Conservation (phyloP, 2,329 filamentous ascomycete species). For the Colletotrichum cereale region DNA sequence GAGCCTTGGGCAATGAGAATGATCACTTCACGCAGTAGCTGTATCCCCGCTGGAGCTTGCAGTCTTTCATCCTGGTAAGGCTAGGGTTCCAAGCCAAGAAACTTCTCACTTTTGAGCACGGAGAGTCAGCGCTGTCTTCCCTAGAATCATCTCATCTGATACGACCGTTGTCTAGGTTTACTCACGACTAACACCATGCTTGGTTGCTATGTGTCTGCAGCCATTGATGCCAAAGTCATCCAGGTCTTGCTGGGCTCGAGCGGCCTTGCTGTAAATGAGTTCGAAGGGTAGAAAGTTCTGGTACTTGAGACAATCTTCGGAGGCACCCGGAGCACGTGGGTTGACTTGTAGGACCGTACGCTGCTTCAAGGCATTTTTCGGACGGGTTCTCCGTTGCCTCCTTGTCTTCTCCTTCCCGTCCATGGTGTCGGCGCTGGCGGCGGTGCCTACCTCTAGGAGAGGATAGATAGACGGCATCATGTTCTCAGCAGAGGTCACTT, state of each 20-base stretch:
- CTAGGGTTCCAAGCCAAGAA: neutral
- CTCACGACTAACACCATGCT: slow-evolving; percentile 1
- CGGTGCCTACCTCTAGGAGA: neutral
- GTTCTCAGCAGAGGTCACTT: neutral
- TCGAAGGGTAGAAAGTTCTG: neutral
- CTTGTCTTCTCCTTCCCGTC: neutral
- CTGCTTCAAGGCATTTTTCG: neutral
- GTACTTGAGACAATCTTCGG: neutral
- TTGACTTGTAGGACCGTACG: neutral
- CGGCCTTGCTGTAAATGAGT: neutral
- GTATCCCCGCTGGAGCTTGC: neutral
- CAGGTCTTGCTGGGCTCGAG: neutral
- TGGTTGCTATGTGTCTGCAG: neutral
- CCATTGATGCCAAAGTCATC: slow-evolving; percentile 1
- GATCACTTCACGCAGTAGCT: neutral
- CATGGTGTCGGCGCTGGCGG: neutral
- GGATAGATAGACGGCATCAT: neutral
- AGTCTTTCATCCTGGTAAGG: neutral
- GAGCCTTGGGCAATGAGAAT: neutral
- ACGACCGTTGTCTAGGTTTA: neutral
- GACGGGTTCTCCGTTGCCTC: neutral
- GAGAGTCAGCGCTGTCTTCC: neutral
- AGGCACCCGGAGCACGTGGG: neutral
- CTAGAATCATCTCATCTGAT: neutral
- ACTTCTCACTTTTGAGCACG: neutral